Conservation (phyloP, 345 rosid species). For the Brassica cretica region DNA sequence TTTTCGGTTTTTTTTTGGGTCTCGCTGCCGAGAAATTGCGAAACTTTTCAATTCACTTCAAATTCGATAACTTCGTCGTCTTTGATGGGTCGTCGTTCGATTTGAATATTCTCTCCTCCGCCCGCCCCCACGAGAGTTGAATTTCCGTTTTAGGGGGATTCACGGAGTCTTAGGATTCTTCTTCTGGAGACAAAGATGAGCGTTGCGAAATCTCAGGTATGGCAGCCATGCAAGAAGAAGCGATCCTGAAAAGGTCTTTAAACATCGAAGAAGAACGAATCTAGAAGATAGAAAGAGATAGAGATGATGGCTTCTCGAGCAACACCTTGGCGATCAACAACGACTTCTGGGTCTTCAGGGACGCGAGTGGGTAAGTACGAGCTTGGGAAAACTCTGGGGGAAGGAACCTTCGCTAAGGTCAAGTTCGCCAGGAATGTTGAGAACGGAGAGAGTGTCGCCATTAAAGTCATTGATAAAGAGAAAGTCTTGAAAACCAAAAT, state of each 20-base stretch:
- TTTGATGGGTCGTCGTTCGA: slow-evolving; percentile 25
- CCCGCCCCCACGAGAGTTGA: slow-evolving; percentile 26
- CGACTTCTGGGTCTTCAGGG: slow-evolving; percentile 38
- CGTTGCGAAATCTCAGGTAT: slow-evolving; percentile 85
- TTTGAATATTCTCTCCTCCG: slow-evolving; percentile 27
- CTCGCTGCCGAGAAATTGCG: neutral
- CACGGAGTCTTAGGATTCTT: slow-evolving; percentile 5
- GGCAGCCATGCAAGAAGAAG: slow-evolving; percentile 99
- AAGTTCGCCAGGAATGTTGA: slow-evolving; percentile 80
- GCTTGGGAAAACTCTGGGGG: slow-evolving; percentile 88
- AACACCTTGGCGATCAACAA: slow-evolving; percentile 22
- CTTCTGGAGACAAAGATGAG: slow-evolving; percentile 49
- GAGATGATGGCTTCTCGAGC: slow-evolving; percentile 48
- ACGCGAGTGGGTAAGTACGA: slow-evolving; percentile 98
- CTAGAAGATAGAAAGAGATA: neutral
- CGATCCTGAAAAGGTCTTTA: slow-evolving; percentile 50
- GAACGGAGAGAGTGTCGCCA: slow-evolving; percentile 79
- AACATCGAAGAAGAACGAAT: neutral
- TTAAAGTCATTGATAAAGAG: slow-evolving; percentile 93
- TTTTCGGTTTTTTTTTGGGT: slow-evolving; percentile 30
- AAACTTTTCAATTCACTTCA: neutral
- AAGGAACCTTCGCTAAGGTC: slow-evolving; percentile 97
- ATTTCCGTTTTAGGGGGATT: neutral
- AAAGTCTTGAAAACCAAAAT: slow-evolving; percentile 84
- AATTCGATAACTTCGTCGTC: neutral